Evolutionary conservation across 768 basidiomycete genomes (phyloP).

Genomic region (Clitopilus hobsonii): DNA sequence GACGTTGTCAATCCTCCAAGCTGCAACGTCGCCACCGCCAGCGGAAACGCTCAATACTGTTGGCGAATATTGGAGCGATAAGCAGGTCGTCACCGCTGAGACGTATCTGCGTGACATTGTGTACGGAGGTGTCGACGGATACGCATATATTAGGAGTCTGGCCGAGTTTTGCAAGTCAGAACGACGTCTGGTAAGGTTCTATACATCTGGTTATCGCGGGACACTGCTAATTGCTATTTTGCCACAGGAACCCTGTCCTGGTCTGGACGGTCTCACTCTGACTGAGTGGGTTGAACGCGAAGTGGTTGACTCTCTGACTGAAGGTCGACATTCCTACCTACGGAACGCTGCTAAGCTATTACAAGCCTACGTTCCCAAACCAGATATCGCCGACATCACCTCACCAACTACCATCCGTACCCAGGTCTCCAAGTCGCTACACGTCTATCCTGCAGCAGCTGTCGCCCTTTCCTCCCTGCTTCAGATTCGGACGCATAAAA

Average conservation of each 20-base stretch:
- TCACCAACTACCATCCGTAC: constrained; percentile 10
- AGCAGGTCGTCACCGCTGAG: constrained; percentile 51
- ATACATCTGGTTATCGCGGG: background rate
- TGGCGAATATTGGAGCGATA: constrained; percentile 43
- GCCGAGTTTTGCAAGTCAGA: constrained; percentile 56
- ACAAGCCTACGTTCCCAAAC: constrained; percentile 7
- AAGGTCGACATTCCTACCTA: constrained; percentile 40
- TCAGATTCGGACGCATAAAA: constrained; percentile 40
- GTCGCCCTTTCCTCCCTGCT: constrained; percentile 33
- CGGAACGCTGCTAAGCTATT: constrained; percentile 34
- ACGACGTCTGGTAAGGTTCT: constrained; percentile 16
- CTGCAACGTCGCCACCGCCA: background rate
- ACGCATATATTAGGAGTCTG: constrained; percentile 72
- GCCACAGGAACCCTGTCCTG: constrained; percentile 8
- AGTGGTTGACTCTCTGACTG: constrained; percentile 43
- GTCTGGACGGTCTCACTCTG: constrained; percentile 31
- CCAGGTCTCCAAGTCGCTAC: constrained; percentile 35
- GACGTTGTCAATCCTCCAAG: background rate
- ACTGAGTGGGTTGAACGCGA: constrained; percentile 37
- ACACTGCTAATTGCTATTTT: background rate
- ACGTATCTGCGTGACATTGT: constrained; percentile 70
- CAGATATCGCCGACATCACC: background rate
- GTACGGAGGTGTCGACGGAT: constrained; percentile 73
- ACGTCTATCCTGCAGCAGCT: constrained; percentile 37
- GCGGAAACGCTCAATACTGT: constrained; percentile 13